A percentile compares a stretch with the other conserved stretches of the same genome.
These are phyloP conservation scores for Termitomyces sp. DNA, from an alignment of 768 basidiomycete genomes.

Conservation along the genomic window DNA sequence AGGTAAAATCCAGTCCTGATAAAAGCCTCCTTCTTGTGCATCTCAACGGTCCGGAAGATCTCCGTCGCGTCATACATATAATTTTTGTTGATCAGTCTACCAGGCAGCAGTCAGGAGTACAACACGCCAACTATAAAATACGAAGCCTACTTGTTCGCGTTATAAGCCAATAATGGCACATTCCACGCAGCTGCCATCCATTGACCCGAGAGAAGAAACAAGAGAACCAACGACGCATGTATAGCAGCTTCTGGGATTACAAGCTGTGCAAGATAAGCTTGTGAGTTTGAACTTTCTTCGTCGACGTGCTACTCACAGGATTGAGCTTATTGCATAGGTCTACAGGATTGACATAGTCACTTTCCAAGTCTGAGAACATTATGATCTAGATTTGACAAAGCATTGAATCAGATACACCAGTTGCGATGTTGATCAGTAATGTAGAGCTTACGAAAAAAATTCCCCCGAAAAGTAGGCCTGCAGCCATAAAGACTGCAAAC, in stretches of 20 bases:
- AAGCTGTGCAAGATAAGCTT: constrained; percentile 49
- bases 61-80: constrained; percentile 99
- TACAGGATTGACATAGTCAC: constrained; percentile 99
- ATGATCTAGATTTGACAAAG: constrained; percentile 65
- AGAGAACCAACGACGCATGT: constrained; percentile 83
- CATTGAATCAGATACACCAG: constrained; percentile 1
- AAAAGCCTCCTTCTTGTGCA: constrained; percentile 95
- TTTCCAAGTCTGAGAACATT: constrained; percentile 99
- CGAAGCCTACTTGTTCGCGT: constrained; percentile 83
- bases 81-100: constrained; percentile 83
- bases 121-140: neutral
- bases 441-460: constrained; percentile 88
- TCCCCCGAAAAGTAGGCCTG: constrained; percentile 94
- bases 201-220: constrained; percentile 95
- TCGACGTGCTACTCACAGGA: constrained; percentile 50
- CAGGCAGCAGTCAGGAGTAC: neutral
- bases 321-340: constrained; percentile 99
- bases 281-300: neutral
- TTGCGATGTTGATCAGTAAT: neutral
- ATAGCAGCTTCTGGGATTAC: constrained; percentile 94
- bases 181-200: constrained; percentile 92
- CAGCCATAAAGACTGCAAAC: constrained; percentile 92
- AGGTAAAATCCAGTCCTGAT: constrained; percentile 92
- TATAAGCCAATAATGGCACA: constrained; percentile 80
- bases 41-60: constrained; percentile 91